A percentile compares a stretch with the other conserved stretches of the same genome.
Evolutionary conservation across 306 rosid genomes (phyloP).

Genomic region (Dryas alaskensis): DNA sequence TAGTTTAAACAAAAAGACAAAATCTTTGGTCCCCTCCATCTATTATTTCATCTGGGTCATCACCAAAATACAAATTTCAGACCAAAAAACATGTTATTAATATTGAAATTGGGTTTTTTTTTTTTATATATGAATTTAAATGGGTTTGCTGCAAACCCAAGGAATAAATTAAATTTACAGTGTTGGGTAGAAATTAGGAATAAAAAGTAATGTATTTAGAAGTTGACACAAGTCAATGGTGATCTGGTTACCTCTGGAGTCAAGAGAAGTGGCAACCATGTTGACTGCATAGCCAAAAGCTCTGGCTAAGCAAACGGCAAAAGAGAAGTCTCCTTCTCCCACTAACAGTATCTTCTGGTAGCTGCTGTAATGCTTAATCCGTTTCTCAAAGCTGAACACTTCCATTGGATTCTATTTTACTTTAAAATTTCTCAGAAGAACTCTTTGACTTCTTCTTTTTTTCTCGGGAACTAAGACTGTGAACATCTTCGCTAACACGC

Average conservation of each 20-base stretch:
- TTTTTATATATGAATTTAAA: neutral
- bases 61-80: neutral
- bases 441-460: neutral
- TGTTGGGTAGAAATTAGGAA: neutral
- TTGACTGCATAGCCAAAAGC: conserved; percentile 6
- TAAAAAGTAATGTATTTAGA: neutral
- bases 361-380: conserved; percentile 7
- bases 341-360: neutral
- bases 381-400: neutral
- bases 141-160: neutral
- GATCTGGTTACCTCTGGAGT: conserved; percentile 11
- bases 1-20: neutral
- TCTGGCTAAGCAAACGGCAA: conserved; percentile 16
- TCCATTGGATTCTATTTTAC: neutral
- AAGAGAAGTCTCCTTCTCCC: conserved; percentile 28
- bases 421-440: neutral
- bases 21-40: neutral
- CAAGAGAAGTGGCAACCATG: conserved; percentile 21
- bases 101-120: neutral
- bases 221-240: neutral
- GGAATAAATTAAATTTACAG: too few species aligned
- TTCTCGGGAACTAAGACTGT: neutral
- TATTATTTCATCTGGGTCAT: conserved; percentile 3
- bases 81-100: neutral
- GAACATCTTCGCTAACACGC: neutral